Percentiles rank a stretch among this genome's conserved stretches.
phyloP scores from a whole-genome alignment of 306 rosid genomes.

The Vigna hirtella region DNA sequence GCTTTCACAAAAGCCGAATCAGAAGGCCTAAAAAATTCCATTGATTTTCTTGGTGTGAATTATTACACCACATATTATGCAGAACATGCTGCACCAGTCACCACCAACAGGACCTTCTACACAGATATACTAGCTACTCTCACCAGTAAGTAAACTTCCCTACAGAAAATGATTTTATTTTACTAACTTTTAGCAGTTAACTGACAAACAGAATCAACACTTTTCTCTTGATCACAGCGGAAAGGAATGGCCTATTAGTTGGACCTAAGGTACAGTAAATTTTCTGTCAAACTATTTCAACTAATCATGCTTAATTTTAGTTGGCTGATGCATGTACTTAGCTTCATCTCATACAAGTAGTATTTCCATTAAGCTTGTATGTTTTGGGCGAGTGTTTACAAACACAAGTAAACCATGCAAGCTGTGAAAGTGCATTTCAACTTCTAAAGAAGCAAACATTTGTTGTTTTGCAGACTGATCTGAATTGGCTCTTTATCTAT shows the following conservation, averaged over 20 bases:
- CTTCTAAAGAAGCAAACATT: background rate
- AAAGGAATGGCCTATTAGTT: slow-evolving; percentile 27
- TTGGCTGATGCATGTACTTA: background rate
- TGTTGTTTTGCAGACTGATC: slow-evolving; percentile 54
- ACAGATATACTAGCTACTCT: slow-evolving; percentile 49
- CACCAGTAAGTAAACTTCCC: slow-evolving; percentile 44
- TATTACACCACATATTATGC: slow-evolving; percentile 62
- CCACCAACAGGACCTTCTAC: slow-evolving; percentile 42
- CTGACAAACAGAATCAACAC: slow-evolving; percentile 1
- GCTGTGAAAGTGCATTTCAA: background rate
- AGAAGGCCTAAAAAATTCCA: slow-evolving; percentile 43
- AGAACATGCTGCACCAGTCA: slow-evolving; percentile 34
- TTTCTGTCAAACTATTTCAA: background rate
- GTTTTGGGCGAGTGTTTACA: too few relatives aligned
- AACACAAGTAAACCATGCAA: background rate
- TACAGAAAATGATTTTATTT: background rate
- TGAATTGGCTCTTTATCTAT: slow-evolving; percentile 60
- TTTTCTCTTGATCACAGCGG: slow-evolving; percentile 33
- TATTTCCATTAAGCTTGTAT: background rate
- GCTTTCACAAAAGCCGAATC: slow-evolving; percentile 54
- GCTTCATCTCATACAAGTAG: background rate
- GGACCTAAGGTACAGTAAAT: slow-evolving; percentile 38
- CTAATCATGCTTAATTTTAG: background rate
- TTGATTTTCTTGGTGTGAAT: slow-evolving; percentile 75
- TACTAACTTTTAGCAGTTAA: background rate